Percentiles rank a stretch among this genome's conserved stretches.
These are phyloP conservation scores for Myxozyma vanderwaltii DNA, from an alignment of 805 yeast species.

Conservation along the genomic window DNA sequence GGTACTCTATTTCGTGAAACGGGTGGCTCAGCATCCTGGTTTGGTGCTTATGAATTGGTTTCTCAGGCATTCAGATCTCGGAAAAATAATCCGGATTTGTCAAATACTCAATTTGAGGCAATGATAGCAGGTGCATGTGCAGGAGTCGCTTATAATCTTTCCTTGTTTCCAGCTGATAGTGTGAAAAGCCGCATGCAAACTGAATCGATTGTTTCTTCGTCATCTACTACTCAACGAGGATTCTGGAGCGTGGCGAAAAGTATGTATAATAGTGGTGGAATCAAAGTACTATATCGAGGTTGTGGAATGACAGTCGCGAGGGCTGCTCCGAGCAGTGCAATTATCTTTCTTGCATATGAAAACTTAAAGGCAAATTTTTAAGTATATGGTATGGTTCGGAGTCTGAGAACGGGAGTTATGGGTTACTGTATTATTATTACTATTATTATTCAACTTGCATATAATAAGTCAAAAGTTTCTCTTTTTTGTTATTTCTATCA, in stretches of 20 bases:
- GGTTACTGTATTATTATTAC: neutral
- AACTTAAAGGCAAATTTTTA: slow-evolving; percentile 36
- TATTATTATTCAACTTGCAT: neutral
- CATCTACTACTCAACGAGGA: slow-evolving; percentile 39
- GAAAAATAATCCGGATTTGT: neutral
- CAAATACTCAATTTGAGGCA: slow-evolving; percentile 53
- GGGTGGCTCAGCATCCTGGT: slow-evolving; percentile 93
- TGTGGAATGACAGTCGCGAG: slow-evolving; percentile 77
- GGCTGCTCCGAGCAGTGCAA: slow-evolving; percentile 88
- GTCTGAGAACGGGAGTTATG: neutral
- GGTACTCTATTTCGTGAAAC: slow-evolving; percentile 81
- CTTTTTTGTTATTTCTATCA: neutral
- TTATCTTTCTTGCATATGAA: slow-evolving; percentile 80
- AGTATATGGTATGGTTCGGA: slow-evolving; percentile 34
- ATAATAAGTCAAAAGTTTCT: neutral
- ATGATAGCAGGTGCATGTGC: slow-evolving; percentile 83
- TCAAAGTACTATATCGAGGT: slow-evolving; percentile 78
- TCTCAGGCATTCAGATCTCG: slow-evolving; percentile 40
- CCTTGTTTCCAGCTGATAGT: slow-evolving; percentile 88
- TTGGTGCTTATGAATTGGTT: slow-evolving; percentile 77
- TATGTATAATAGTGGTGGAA: slow-evolving; percentile 57
- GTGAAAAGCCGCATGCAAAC: slow-evolving; percentile 86
- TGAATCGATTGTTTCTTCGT: slow-evolving; percentile 41
- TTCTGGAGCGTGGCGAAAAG: slow-evolving; percentile 46
- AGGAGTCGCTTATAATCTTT: slow-evolving; percentile 77